Conservation (phyloP, 2,329 filamentous ascomycete genomes). For the Onygenales sp. region DNA sequence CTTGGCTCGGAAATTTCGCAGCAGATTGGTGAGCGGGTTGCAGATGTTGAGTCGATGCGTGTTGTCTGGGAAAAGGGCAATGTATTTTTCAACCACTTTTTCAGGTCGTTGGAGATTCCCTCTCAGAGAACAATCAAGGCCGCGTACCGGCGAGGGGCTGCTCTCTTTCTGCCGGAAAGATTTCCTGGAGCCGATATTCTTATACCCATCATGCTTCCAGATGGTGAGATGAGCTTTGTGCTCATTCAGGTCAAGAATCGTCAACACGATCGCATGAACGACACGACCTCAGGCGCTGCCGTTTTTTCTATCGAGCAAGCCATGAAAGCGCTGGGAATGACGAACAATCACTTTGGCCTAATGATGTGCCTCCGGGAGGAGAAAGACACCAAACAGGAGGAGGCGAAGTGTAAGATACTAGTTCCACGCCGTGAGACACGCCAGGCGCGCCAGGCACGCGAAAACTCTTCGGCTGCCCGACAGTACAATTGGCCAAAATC, state of each 20-base stretch:
- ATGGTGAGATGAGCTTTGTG: neutral
- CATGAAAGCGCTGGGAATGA: neutral
- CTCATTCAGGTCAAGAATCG: constrained; percentile 1
- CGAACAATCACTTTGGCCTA: neutral
- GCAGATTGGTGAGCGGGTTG: neutral
- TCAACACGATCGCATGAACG: neutral
- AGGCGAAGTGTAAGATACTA: too few species aligned
- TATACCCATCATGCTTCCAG: neutral
- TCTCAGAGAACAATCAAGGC: neutral
- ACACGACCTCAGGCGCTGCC: neutral
- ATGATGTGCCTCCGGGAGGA: neutral
- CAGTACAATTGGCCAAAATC: neutral
- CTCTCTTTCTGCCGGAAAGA: neutral
- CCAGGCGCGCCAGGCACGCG: neutral
- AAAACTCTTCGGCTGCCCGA: neutral
- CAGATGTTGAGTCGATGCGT: neutral
- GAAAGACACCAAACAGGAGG: neutral
- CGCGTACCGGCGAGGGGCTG: neutral
- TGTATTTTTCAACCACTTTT: constrained; percentile 1
- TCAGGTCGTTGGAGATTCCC: neutral
- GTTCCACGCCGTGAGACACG: too few species aligned
- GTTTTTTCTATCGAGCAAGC: neutral
- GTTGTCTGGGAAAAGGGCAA: neutral
- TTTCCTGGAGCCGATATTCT: constrained; percentile 1
- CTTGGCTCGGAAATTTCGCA: neutral